These are phyloP conservation scores for Colletotrichum sublineola DNA, from an alignment of 2,329 filamentous ascomycete species.

Conservation along the genomic window DNA sequence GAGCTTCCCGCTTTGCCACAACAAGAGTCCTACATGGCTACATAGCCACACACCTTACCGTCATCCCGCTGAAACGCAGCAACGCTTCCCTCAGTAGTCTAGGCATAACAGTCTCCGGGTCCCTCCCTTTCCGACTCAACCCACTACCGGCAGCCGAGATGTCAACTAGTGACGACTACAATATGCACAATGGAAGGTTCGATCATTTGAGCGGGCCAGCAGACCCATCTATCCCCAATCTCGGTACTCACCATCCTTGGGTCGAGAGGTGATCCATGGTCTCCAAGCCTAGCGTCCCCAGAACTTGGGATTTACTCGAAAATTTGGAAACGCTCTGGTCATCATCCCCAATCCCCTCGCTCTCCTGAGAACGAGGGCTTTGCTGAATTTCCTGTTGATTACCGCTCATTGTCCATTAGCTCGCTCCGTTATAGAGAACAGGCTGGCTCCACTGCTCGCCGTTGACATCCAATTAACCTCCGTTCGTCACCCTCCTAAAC, in stretches of 20 bases:
- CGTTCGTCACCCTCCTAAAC: too few species aligned
- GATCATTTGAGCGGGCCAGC: conserved; percentile 8
- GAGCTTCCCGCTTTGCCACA: background rate
- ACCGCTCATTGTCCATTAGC: conserved; percentile 16
- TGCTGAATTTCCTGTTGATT: conserved; percentile 29
- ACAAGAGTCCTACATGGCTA: background rate
- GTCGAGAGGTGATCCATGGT: conserved; percentile 13
- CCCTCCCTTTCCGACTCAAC: background rate
- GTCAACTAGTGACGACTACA: background rate
- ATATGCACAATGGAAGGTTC: background rate
- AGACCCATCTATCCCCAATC: conserved; percentile 3
- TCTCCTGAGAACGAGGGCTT: conserved; percentile 19
- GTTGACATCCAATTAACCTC: conserved; percentile 20
- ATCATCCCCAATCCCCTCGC: conserved; percentile 2
- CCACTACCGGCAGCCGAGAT: conserved; percentile 7
- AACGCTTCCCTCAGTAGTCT: background rate
- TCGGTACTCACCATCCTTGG: conserved; percentile 27
- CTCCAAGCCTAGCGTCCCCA: background rate
- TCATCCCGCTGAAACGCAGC: background rate
- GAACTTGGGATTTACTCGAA: conserved; percentile 17
- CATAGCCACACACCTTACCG: too few species aligned
- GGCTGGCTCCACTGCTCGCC: conserved; percentile 20
- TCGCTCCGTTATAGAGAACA: conserved; percentile 25
- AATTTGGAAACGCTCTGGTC: conserved; percentile 9
- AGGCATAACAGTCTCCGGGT: background rate